phyloP scores from a whole-genome alignment of 78 protist genomes.

The Dictyostelium intermedium region DNA sequence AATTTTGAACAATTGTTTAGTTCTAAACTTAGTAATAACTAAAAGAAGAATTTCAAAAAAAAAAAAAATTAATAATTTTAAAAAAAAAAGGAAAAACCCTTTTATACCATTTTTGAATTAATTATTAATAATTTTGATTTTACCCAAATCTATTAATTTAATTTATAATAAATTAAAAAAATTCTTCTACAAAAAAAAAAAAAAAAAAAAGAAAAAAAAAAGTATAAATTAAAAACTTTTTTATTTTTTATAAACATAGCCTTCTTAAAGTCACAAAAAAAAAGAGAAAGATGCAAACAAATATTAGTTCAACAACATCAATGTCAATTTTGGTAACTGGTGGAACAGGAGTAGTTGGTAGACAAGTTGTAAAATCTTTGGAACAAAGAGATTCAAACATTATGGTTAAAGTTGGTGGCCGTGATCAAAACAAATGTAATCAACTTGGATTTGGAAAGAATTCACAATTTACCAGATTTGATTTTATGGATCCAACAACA shows the following conservation, averaged over 20 bases:
- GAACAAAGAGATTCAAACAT: background rate
- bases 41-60: background rate
- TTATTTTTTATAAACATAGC: background rate
- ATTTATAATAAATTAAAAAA: background rate
- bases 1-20: too few species aligned
- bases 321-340: constrained; percentile 32
- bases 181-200: background rate
- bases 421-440: background rate
- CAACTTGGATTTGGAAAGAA: background rate
- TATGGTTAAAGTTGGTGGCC: background rate
- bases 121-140: background rate
- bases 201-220: background rate
- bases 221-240: background rate
- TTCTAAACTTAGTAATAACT: background rate
- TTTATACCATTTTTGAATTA: background rate
- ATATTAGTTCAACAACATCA: background rate
- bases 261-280: background rate
- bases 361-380: background rate
- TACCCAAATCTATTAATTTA: background rate
- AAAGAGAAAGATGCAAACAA: background rate
- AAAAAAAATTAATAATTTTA: too few species aligned
- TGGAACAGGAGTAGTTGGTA: constrained; percentile 20
- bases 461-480: background rate
- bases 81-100: background rate
- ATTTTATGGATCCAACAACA: background rate